Evolutionary conservation across 2,329 filamentous ascomycete species (phyloP).

Genomic region (Dryadomyces quercus-mongolicae): DNA sequence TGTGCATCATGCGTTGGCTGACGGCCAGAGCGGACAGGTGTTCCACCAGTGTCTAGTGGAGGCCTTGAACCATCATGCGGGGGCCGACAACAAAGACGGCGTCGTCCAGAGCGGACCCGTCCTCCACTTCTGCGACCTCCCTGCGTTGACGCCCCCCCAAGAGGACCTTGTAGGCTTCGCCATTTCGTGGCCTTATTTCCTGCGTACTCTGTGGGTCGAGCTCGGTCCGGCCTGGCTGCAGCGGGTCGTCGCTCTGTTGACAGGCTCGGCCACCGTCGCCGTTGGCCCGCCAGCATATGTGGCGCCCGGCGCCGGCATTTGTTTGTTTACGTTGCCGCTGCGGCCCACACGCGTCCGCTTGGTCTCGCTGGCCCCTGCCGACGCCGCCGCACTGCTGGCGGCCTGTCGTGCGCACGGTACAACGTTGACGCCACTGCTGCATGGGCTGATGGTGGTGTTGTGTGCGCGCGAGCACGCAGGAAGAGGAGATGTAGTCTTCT

Average conservation of each 20-base stretch:
- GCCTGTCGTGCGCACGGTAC: conserved; percentile 27
- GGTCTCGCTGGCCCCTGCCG: conserved; percentile 21
- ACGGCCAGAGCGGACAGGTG: conserved; percentile 33
- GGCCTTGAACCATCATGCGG: conserved; percentile 22
- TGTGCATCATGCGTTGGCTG: conserved; percentile 40
- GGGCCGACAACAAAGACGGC: conserved; percentile 5
- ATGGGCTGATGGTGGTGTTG: conserved; percentile 30
- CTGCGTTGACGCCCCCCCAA: conserved; percentile 25
- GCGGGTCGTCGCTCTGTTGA: not conserved
- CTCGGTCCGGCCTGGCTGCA: conserved; percentile 26
- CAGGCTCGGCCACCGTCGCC: conserved; percentile 18
- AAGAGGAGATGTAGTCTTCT: conserved; percentile 21
- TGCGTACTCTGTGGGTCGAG: conserved; percentile 25
- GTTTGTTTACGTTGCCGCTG: conserved; percentile 17
- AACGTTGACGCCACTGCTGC: conserved; percentile 37
- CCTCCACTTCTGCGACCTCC: conserved; percentile 19
- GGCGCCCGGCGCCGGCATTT: not conserved
- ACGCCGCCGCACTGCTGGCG: conserved; percentile 21
- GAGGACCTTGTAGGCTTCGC: conserved; percentile 29
- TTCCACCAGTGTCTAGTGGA: conserved; percentile 37
- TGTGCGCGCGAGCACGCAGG: conserved; percentile 17
- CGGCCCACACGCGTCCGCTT: conserved; percentile 22
- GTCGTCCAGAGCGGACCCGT: conserved; percentile 2
- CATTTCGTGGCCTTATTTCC: conserved; percentile 27
- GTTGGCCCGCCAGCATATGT: conserved; percentile 19